phyloP scores from a whole-genome alignment of 2,329 filamentous ascomycete species.

The Macroventuria anomochaeta region DNA sequence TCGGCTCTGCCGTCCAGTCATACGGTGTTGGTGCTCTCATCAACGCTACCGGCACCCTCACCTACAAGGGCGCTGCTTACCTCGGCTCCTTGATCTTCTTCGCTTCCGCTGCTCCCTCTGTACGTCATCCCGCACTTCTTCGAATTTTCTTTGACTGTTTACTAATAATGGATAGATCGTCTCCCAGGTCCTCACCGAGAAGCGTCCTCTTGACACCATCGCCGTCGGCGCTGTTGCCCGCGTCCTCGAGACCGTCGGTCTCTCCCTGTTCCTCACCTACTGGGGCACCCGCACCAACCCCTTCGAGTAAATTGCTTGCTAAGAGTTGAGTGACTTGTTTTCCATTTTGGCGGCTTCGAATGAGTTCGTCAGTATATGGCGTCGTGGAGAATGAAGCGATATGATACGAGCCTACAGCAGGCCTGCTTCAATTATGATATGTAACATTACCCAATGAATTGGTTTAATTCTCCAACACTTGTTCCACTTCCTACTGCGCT shows the following conservation, averaged over 20 bases:
- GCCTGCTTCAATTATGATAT: conserved; percentile 34
- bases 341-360: conserved; percentile 36
- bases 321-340: conserved; percentile 27
- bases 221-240: conserved; percentile 84
- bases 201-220: conserved; percentile 87
- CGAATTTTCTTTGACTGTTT: not conserved
- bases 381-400: conserved; percentile 32
- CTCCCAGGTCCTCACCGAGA: conserved; percentile 86
- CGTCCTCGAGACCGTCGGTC: conserved; percentile 89
- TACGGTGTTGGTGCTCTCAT: conserved; percentile 85
- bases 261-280: conserved; percentile 92
- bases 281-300: conserved; percentile 96
- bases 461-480: conserved; percentile 12
- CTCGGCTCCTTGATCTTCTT: conserved; percentile 90
- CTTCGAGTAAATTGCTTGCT: conserved; percentile 69
- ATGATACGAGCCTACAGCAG: conserved; percentile 26
- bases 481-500: not conserved
- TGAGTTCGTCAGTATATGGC: conserved; percentile 28
- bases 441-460: conserved; percentile 38
- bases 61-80: conserved; percentile 97
- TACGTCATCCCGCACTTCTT: conserved; percentile 57
- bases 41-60: conserved; percentile 93
- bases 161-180: conserved; percentile 69
- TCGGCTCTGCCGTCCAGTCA: conserved; percentile 86
- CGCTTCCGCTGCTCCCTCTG: conserved; percentile 84